Conservation (phyloP, 257 asterid species). For the Nicotiana attenuata region DNA sequence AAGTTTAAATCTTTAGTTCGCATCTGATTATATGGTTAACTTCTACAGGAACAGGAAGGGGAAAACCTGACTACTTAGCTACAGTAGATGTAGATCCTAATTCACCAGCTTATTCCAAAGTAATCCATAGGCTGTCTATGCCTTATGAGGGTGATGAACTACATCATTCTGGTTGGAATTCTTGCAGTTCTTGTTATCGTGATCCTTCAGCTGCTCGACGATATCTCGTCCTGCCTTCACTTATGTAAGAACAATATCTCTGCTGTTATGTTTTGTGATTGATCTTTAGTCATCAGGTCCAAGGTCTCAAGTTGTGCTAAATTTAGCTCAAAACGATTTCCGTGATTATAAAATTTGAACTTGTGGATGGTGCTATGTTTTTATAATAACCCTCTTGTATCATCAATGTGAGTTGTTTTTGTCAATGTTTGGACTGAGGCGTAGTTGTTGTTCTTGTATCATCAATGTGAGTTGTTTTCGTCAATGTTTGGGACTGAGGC, state of each 20-base stretch:
- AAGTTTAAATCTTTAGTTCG: background rate
- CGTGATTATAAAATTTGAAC: background rate
- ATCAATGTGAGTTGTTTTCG: too few species aligned
- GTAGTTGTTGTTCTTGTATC: too few species aligned
- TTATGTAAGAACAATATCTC: slow-evolving; percentile 43
- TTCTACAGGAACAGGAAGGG: slow-evolving; percentile 61
- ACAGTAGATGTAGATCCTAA: slow-evolving; percentile 81
- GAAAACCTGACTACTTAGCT: slow-evolving; percentile 92
- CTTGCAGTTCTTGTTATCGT: slow-evolving; percentile 97
- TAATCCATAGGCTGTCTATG: slow-evolving; percentile 93
- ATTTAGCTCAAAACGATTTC: background rate
- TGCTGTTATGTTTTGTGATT: background rate
- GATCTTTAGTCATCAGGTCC: background rate
- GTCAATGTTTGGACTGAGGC: too few species aligned
- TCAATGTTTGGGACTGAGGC: too few species aligned
- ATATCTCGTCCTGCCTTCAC: slow-evolving; percentile 83
- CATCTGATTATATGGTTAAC: background rate
- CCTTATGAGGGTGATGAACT: slow-evolving; percentile 79
- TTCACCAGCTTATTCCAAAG: slow-evolving; percentile 75
- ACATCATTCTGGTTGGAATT: slow-evolving; percentile 96
- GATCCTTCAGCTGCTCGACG: slow-evolving; percentile 66
- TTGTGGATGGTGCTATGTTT: background rate
- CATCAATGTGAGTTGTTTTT: too few species aligned
- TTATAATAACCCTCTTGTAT: too few species aligned
- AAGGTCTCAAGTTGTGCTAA: background rate